Evolutionary conservation across 257 asterid genomes (phyloP).

Genomic region (Solanum tarapatanum): DNA sequence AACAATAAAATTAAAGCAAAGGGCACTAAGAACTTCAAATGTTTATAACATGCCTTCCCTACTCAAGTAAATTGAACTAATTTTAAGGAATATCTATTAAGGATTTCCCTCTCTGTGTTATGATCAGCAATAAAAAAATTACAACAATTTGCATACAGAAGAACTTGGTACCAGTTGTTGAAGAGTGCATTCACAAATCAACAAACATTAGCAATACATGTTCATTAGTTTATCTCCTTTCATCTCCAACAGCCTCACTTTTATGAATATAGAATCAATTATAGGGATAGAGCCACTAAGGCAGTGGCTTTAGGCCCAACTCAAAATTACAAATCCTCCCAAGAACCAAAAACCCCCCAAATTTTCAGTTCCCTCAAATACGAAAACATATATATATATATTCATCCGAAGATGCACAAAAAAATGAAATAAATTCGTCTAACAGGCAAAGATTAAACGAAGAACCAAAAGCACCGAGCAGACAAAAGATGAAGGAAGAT

Average conservation of each 20-base stretch:
- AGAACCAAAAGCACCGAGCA: neutral
- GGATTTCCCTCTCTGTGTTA: too few species aligned
- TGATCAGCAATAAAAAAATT: too few species aligned
- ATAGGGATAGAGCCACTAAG: too few species aligned
- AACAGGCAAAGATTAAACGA: too few species aligned
- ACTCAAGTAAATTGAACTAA: too few species aligned
- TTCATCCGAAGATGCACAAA: too few species aligned
- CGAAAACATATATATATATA: neutral
- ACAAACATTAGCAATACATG: neutral
- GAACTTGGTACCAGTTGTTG: too few species aligned
- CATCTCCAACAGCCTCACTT: neutral
- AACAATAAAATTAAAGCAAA: neutral
- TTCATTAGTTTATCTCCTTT: neutral
- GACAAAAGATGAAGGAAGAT: neutral
- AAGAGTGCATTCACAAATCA: too few species aligned
- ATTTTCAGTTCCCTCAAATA: neutral
- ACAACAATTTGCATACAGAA: too few species aligned
- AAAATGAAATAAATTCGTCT: too few species aligned
- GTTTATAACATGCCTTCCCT: neutral
- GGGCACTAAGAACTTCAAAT: neutral
- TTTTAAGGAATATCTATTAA: too few species aligned
- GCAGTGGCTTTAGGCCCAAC: neutral
- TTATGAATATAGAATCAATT: neutral
- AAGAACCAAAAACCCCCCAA: neutral
- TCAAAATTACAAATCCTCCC: neutral